Base-by-base conservation (phyloP, 208 protist genomes). In the Blastocrithidia nonstop region DNA sequence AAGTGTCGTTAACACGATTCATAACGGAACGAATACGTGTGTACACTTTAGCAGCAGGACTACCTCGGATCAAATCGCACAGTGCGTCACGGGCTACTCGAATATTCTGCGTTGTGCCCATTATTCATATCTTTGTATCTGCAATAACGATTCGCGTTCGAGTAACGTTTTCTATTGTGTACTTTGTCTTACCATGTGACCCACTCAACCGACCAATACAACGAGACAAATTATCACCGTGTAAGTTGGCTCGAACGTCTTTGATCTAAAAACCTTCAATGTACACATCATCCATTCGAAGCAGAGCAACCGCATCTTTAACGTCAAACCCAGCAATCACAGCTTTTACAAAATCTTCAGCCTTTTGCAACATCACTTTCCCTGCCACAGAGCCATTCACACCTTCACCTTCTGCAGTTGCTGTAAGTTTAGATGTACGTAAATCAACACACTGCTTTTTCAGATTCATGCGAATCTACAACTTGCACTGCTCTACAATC, bases 151-250 rank as follows among this genome's bases (percentile, higher is more conserved):
- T 97, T 23, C 98, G 77, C 9, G 97, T 99, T 23, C 94, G 87
- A 6, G 97, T 99, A 1, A 97, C 81, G 59, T 99, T 99, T 66
- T 99, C 98, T 51, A 99, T 99, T 7, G 97, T 96, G 66, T 95
- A 99, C 77, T 99, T 99, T 1, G 96, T 99, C 68, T 98, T 97
- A 20, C 98, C 98, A 45, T 97, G 95, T 23, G 96, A 96, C 29
- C 98, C 98, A 29, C 96, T 98, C 49, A 99, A 95, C 54, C 98
- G 95, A 35, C 97, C 98, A 59, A 99, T 99, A 50, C 97, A 98
- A 27, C 98, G 88, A 3, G 88, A 90, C 2, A 96, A 63, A 50
- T 94, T 89, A 52, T 96, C 90, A 22, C 90, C 90, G 20, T 89
- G 62, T 36, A 96, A 51, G 46, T 88, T 91, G 0, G 81, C 76